phyloP scores from a whole-genome alignment of 345 rosid species.

The Brassica nigra region DNA sequence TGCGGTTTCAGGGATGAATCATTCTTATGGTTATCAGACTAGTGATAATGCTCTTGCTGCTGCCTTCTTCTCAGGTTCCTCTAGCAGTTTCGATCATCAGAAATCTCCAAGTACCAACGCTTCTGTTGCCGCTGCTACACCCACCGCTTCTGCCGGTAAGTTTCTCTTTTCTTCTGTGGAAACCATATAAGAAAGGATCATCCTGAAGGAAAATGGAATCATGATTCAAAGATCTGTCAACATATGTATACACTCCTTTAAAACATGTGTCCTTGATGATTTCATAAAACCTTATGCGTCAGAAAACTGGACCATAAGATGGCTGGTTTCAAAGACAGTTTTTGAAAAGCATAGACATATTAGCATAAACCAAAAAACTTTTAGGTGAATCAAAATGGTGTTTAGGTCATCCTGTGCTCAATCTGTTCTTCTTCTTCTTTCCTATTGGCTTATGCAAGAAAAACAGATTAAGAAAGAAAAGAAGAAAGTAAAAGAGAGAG shows the following conservation, averaged over 20 bases:
- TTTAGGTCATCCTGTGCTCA: neutral
- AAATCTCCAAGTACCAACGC: conserved; percentile 11
- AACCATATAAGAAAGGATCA: neutral
- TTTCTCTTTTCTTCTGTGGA: neutral
- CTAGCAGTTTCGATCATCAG: conserved; percentile 34
- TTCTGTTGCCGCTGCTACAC: conserved; percentile 6
- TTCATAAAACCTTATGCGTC: neutral
- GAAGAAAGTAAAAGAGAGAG: conserved; percentile 56
- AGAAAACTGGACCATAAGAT: neutral
- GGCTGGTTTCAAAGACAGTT: neutral
- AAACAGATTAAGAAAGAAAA: conserved; percentile 40
- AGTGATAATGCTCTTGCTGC: conserved; percentile 24
- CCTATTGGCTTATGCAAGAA: conserved; percentile 19
- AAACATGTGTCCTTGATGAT: neutral
- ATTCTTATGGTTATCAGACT: conserved; percentile 44
- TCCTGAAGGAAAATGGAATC: neutral
- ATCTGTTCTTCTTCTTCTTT: neutral
- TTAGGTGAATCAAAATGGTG: conserved; percentile 3
- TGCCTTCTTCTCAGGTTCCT: conserved; percentile 35
- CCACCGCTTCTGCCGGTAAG: conserved; percentile 39
- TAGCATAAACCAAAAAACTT: neutral
- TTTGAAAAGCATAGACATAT: neutral
- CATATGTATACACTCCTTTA: neutral
- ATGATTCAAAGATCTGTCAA: conserved; percentile 2
- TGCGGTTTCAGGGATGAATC: conserved; percentile 40